These are phyloP conservation scores for Xylariaceae sp. DNA, from an alignment of 2,329 filamentous ascomycete species.

Conservation along the genomic window DNA sequence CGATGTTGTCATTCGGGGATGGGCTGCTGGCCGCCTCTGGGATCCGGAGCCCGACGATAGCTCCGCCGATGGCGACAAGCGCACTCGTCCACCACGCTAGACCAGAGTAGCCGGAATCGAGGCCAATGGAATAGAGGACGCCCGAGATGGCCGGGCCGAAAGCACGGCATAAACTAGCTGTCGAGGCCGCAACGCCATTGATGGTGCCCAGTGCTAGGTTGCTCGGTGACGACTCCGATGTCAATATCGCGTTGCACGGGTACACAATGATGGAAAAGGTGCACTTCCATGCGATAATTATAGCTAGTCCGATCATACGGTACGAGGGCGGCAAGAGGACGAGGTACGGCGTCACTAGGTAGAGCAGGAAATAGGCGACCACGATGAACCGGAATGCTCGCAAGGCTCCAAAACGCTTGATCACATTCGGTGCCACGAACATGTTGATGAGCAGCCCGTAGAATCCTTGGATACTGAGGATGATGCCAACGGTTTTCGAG, in stretches of 20 bases:
- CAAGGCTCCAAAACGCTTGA: conserved; percentile 70
- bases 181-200: conserved; percentile 88
- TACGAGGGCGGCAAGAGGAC: conserved; percentile 71
- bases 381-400: conserved; percentile 78
- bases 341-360: conserved; percentile 83
- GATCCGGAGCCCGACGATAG: conserved; percentile 70
- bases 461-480: conserved; percentile 82
- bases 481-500: conserved; percentile 78
- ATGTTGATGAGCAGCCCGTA: conserved; percentile 87
- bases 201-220: conserved; percentile 83
- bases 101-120: conserved; percentile 76
- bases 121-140: conserved; percentile 74
- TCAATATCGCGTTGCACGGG: conserved; percentile 81
- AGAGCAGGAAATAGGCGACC: conserved; percentile 79
- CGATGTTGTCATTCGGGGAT: background rate
- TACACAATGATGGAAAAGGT: conserved; percentile 89
- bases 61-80: conserved; percentile 69
- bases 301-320: conserved; percentile 70
- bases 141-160: conserved; percentile 88
- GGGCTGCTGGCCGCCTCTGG: conserved; percentile 52
- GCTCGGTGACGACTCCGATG: conserved; percentile 82
- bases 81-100: conserved; percentile 92
- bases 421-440: conserved; percentile 75
- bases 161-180: conserved; percentile 81
- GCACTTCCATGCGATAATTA: conserved; percentile 84